Base-by-base conservation (phyloP, 1,284 basidiomycete genomes). In the Ganoderma lucidum region DNA sequence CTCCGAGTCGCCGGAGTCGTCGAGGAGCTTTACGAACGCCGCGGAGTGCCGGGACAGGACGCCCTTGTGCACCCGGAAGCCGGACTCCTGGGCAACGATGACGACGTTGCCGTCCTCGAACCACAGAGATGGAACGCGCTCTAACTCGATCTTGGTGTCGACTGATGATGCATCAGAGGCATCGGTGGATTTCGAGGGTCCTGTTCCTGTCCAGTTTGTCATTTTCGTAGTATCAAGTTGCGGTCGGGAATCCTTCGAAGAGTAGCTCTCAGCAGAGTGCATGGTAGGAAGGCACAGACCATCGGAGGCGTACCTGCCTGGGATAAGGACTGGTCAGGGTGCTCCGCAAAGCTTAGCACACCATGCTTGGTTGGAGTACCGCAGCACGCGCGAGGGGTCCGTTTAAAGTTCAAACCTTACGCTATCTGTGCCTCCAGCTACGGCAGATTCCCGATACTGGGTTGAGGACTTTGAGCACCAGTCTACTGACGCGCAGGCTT, bases 101-200 rank as follows among this genome's bases (percentile, higher is more conserved):
- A 63, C 30, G 41, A 70, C 23, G 44, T 63, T 66, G 2, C 68
- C 68, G 14, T 70, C 65, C n/a, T 63, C 62, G 56, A 65, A 66
- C 68, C 68, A 70, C 9, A 66, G 30, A 51, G 48, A 51, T 9
- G 3, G 23, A 28, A 51, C 48, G 10, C 48, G 48, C 23, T 51
- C 48, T 1, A 51, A 51, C n/a, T 28, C 48, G 48, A 51, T 23
- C 12, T 51, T 51, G 48, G 48, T 51, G 23, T 51, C 48, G 48
- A 51, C 48, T 28, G 48, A 51, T 3, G 48, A 51, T 23, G 48
- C 12, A 23, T 51, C 48, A 14, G 48, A 51, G 48, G 10, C 9
- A 14, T 51, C 48, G 12, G 14, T n/a, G 23, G 48, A 14, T 28
- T 51, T 28, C 23, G 48, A 28, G 23, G 48, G 9, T 51, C 8